Percentiles rank a stretch among this genome's conserved stretches.
Evolutionary conservation across 2,329 filamentous ascomycete species (phyloP).

Genomic region (Aspergillus sp.): DNA sequence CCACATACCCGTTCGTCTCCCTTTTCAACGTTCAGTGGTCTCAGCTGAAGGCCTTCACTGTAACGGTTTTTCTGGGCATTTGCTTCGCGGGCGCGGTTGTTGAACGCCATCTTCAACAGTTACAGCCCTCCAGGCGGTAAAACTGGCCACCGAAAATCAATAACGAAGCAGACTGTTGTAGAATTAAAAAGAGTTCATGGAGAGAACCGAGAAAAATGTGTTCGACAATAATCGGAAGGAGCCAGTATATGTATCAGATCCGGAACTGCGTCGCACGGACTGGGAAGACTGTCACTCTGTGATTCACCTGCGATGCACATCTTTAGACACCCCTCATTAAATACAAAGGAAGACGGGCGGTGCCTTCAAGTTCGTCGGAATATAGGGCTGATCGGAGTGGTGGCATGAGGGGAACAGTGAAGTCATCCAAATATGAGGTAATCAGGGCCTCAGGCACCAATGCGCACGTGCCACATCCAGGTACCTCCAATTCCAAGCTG

Average conservation of each 20-base stretch:
- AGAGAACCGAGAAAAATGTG: background rate
- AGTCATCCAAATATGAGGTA: slow-evolving; percentile 14
- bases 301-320: slow-evolving; percentile 7
- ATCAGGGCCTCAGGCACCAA: slow-evolving; percentile 17
- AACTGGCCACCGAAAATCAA: background rate
- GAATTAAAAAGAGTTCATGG: background rate
- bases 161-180: background rate
- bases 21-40: slow-evolving; percentile 34
- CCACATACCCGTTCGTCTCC: slow-evolving; percentile 35
- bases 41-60: slow-evolving; percentile 28
- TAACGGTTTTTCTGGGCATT: slow-evolving; percentile 10
- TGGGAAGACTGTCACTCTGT: slow-evolving; percentile 9
- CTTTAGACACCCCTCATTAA: background rate
- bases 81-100: slow-evolving; percentile 6
- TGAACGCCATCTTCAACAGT: slow-evolving; percentile 21
- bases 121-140: background rate
- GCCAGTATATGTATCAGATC: slow-evolving; percentile 20
- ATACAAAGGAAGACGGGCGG: background rate
- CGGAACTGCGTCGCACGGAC: slow-evolving; percentile 14
- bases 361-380: background rate
- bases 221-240: background rate
- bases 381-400: background rate
- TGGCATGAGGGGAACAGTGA: slow-evolving; percentile 16
- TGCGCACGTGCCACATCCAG: slow-evolving; percentile 22
- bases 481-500: background rate